phyloP scores from a whole-genome alignment of 2,329 filamentous ascomycete species.

The Ophiostoma piceae region DNA sequence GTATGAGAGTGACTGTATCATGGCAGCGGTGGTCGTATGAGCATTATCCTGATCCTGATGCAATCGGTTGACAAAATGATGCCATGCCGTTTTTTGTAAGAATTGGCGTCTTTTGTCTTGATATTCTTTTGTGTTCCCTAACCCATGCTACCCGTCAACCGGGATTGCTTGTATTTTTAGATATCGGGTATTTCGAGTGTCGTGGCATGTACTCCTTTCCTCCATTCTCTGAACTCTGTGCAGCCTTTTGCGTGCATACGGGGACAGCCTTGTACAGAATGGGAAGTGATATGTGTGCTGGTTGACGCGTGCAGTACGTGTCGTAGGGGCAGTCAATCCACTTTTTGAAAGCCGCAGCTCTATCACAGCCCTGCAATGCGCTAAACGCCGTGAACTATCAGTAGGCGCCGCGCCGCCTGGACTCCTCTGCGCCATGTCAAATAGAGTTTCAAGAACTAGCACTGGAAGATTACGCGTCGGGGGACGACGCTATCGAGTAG shows the following conservation, averaged over 20 bases:
- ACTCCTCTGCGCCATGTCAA: neutral
- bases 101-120: neutral
- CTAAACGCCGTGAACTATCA: neutral
- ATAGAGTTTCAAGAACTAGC: neutral
- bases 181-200: neutral
- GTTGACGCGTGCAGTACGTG: conserved; percentile 16
- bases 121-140: neutral
- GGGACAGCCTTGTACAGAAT: neutral
- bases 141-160: neutral
- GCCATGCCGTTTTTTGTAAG: neutral
- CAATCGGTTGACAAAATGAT: neutral
- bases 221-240: neutral
- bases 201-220: neutral
- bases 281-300: neutral
- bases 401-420: neutral
- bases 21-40: neutral
- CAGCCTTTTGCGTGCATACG: conserved; percentile 23
- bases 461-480: neutral
- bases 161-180: neutral
- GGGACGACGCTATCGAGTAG: neutral
- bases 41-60: neutral
- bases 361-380: neutral
- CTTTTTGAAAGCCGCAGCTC: neutral
- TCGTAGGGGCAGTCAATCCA: neutral
- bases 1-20: neutral